A percentile compares a stretch with the other conserved stretches of the same genome.
These are phyloP conservation scores for Eremomyces bilateralis DNA, from an alignment of 495 filamentous ascomycete genomes.

Conservation along the genomic window DNA sequence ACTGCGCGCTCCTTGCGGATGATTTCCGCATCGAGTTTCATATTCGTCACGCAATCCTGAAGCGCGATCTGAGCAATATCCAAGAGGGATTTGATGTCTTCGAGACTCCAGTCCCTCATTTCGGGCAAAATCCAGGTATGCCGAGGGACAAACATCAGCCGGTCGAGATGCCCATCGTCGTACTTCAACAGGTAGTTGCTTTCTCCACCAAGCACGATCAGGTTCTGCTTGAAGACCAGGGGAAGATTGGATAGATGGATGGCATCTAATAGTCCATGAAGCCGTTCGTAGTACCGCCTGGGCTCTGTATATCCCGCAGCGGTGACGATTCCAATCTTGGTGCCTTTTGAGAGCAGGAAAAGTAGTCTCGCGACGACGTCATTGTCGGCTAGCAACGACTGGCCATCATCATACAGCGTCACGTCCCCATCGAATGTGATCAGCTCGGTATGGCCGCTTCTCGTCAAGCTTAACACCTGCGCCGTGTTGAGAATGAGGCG, in stretches of 20 bases:
- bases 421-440: conserved; percentile 97
- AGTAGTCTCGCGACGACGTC: conserved; percentile 64
- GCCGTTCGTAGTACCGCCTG: conserved; percentile 56
- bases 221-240: conserved; percentile 39
- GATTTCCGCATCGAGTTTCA: conserved; percentile 54
- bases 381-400: conserved; percentile 47
- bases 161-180: conserved; percentile 28
- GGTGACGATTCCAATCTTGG: conserved; percentile 83
- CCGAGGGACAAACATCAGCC: conserved; percentile 38
- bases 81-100: conserved; percentile 54
- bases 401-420: conserved; percentile 86
- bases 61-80: conserved; percentile 72
- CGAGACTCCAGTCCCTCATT: conserved; percentile 68
- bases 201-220: conserved; percentile 74
- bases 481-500: conserved; percentile 84
- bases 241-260: conserved; percentile 46
- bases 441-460: conserved; percentile 44
- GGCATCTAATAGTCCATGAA: conserved; percentile 67
- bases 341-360: conserved; percentile 33
- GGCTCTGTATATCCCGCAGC: conserved; percentile 89
- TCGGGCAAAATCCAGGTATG: conserved; percentile 63
- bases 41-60: conserved; percentile 49
- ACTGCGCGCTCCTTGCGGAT: conserved; percentile 87
- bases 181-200: conserved; percentile 78
- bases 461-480: conserved; percentile 68